A percentile compares a stretch with the other conserved stretches of the same genome.
These are phyloP conservation scores for Sphaerulina populicola DNA, from an alignment of 2,329 filamentous ascomycete genomes.

Conservation along the genomic window DNA sequence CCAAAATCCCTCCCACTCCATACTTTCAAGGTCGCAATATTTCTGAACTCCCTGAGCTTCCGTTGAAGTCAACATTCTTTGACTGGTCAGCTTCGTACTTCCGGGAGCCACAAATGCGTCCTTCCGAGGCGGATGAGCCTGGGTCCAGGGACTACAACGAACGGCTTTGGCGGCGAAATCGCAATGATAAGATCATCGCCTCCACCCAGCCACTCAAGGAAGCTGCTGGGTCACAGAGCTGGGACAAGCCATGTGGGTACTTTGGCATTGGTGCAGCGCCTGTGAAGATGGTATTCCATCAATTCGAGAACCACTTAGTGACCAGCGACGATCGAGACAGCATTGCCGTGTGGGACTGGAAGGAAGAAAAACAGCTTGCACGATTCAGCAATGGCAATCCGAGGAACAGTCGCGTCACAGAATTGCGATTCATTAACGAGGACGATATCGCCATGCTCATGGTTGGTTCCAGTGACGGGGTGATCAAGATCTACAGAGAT, in stretches of 20 bases:
- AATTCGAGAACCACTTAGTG: conserved; percentile 92
- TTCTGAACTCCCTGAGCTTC: conserved; percentile 55
- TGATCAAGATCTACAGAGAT: conserved; percentile 84
- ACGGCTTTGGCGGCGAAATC: conserved; percentile 80
- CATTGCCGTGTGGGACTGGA: conserved; percentile 86
- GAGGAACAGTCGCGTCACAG: conserved; percentile 79
- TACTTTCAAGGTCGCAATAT: conserved; percentile 59
- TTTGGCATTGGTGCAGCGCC: conserved; percentile 87
- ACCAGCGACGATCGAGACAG: conserved; percentile 90
- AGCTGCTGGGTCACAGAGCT: conserved; percentile 72
- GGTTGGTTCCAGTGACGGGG: conserved; percentile 90
- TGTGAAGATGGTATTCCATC: conserved; percentile 89
- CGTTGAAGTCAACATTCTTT: conserved; percentile 73
- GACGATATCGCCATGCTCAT: conserved; percentile 92
- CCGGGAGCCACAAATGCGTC: conserved; percentile 95
- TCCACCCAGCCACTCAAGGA: conserved; percentile 92
- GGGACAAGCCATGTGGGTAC: conserved; percentile 74
- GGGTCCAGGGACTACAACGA: conserved; percentile 95
- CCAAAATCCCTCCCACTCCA: conserved; percentile 70
- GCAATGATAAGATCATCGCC: conserved; percentile 84
- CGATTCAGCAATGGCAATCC: conserved; percentile 95
- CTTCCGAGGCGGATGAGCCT: conserved; percentile 89
- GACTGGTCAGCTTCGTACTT: conserved; percentile 98
- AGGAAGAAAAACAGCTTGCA: conserved; percentile 62
- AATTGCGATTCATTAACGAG: conserved; percentile 96